Evolutionary conservation across 176 grass and related monocot species (phyloP).

Genomic region (Cenchrus fungigraminus): DNA sequence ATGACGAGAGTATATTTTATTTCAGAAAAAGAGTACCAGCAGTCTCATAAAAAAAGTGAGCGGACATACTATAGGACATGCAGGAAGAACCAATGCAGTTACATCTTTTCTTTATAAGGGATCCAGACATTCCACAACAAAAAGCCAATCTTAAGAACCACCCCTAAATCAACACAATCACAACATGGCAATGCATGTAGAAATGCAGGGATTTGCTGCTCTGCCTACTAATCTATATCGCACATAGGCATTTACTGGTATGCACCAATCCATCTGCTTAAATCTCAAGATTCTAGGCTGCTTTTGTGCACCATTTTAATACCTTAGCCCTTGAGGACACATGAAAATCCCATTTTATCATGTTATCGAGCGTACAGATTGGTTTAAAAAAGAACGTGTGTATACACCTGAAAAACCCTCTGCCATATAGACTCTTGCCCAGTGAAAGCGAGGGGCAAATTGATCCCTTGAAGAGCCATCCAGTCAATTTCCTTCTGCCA

Average conservation of each 20-base stretch:
- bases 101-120: neutral
- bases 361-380: slow-evolving; percentile 13
- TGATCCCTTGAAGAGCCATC: slow-evolving; percentile 88
- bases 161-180: slow-evolving; percentile 13
- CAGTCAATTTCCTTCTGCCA: slow-evolving; percentile 92
- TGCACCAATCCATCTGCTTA: slow-evolving; percentile 1
- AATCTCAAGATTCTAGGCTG: neutral
- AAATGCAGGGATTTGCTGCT: neutral
- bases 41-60: neutral
- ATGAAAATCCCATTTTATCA: neutral
- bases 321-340: neutral
- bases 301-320: slow-evolving; percentile 10
- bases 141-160: neutral
- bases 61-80: neutral
- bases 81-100: neutral
- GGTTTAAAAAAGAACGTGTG: neutral
- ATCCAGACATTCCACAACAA: neutral
- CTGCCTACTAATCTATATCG: neutral
- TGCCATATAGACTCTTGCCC: slow-evolving; percentile 84
- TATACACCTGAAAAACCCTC: slow-evolving; percentile 67
- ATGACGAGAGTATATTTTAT: neutral
- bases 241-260: neutral
- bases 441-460: slow-evolving; percentile 77
- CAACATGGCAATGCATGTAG: neutral
- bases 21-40: neutral